Percentiles rank a stretch among this genome's conserved stretches.
Conservation (phyloP, 495 filamentous ascomycete species). For the Talaromyces ruber region DNA sequence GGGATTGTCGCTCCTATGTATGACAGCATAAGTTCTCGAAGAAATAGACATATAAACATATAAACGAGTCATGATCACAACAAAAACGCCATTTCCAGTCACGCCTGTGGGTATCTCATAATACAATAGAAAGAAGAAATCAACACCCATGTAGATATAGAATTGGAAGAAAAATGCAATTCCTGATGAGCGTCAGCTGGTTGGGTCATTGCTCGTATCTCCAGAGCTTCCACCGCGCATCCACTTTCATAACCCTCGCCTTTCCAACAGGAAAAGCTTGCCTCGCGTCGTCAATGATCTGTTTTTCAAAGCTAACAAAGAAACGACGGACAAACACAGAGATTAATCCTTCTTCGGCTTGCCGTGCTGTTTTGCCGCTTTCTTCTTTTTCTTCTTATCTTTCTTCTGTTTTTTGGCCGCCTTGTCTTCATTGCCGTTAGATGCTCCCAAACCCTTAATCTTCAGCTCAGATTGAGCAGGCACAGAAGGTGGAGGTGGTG, state of each 20-base stretch:
- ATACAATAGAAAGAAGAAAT: background rate
- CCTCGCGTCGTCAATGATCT: background rate
- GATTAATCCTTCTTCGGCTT: background rate
- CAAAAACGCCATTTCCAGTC: background rate
- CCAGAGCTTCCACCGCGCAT: background rate
- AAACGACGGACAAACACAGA: background rate
- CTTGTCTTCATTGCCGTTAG: background rate
- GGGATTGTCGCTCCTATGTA: background rate
- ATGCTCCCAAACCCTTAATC: slow-evolving; percentile 5
- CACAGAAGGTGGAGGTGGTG: slow-evolving; percentile 12
- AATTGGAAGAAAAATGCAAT: background rate
- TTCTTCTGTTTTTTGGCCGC: background rate
- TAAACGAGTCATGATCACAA: background rate
- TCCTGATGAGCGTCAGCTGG: background rate
- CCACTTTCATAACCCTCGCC: background rate
- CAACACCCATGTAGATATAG: background rate
- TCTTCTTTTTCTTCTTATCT: background rate
- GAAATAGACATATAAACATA: background rate
- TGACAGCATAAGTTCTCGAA: background rate
- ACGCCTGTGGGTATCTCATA: background rate
- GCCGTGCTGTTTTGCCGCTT: background rate
- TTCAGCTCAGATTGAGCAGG: background rate
- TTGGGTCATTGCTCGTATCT: background rate
- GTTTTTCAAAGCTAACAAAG: background rate
- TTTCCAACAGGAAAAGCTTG: background rate